Evolutionary conservation across 345 rosid species (phyloP).

Genomic region (Arabidopsis arenosa): DNA sequence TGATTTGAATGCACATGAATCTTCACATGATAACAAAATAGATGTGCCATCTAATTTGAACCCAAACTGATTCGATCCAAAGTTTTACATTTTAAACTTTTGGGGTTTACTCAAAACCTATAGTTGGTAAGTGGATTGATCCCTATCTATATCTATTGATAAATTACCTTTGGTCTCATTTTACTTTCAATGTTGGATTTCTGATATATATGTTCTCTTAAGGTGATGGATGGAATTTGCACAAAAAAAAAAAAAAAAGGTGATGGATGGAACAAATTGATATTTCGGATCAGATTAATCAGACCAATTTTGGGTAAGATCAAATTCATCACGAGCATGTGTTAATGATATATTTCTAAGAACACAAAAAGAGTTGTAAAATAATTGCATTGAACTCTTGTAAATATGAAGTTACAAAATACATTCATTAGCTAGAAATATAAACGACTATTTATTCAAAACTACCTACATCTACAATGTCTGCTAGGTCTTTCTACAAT

Average conservation of each 20-base stretch:
- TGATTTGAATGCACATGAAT: neutral
- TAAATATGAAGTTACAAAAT: neutral
- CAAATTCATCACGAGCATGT: neutral
- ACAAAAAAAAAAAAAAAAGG: no score
- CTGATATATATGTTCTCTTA: neutral
- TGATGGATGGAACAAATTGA: neutral
- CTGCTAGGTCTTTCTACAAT: neutral
- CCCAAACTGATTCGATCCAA: neutral
- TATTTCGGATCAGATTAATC: neutral
- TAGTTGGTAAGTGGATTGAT: no score
- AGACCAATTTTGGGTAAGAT: neutral
- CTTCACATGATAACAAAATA: no score
- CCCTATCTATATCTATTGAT: no score
- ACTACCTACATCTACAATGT: neutral
- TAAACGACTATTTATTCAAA: neutral
- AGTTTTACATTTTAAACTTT: neutral
- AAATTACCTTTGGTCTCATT: neutral
- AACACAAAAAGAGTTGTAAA: neutral
- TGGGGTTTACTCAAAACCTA: no score
- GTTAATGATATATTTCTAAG: no score
- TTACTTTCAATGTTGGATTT: neutral
- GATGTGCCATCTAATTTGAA: neutral
- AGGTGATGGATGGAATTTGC: neutral
- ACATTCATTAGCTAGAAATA: neutral
- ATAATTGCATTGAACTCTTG: neutral